Evolutionary conservation across 352 stramenopile species (phyloP).

Genomic region (Phytophthora hibernalis): DNA sequence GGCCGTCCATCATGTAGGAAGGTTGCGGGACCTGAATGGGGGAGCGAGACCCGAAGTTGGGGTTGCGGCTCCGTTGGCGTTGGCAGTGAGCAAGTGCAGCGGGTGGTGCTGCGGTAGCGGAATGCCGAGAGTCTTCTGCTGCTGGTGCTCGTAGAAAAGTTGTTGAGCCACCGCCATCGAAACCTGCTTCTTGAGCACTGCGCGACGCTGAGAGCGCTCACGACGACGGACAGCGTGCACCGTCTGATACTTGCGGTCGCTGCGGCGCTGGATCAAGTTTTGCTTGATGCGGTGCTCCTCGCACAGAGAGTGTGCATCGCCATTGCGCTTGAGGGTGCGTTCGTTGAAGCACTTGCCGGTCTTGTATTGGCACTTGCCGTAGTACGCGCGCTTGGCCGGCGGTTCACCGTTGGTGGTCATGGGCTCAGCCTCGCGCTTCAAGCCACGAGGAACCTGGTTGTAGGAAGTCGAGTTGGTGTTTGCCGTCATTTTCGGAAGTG

Average conservation of each 20-base stretch:
- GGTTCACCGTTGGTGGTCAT: slow-evolving; percentile 16
- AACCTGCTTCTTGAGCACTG: slow-evolving; percentile 84
- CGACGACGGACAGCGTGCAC: slow-evolving; percentile 80
- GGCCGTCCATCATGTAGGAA: slow-evolving; percentile 14
- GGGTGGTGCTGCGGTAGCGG: slow-evolving; percentile 43
- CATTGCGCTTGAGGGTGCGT: slow-evolving; percentile 85
- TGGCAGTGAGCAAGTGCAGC: slow-evolving; percentile 33
- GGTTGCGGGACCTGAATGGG: slow-evolving; percentile 54
- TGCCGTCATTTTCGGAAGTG: slow-evolving; percentile 47
- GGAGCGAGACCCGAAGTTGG: slow-evolving; percentile 34
- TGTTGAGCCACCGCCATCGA: slow-evolving; percentile 82
- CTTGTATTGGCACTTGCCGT: slow-evolving; percentile 90
- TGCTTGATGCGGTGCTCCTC: slow-evolving; percentile 88
- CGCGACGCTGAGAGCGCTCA: slow-evolving; percentile 79
- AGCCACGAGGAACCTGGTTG: slow-evolving; percentile 10
- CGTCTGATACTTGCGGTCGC: slow-evolving; percentile 89
- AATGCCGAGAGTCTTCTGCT: slow-evolving; percentile 72
- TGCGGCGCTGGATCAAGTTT: slow-evolving; percentile 86
- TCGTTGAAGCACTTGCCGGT: slow-evolving; percentile 91
- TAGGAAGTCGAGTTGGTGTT: slow-evolving; percentile 28
- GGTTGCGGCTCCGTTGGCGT: not conserved
- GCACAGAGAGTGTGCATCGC: slow-evolving; percentile 81
- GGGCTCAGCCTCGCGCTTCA: slow-evolving; percentile 29
- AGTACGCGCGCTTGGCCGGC: slow-evolving; percentile 46
- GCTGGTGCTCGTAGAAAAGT: slow-evolving; percentile 83